phyloP scores from a whole-genome alignment of 2,329 filamentous ascomycete genomes.

The Escovopsis sp. region DNA sequence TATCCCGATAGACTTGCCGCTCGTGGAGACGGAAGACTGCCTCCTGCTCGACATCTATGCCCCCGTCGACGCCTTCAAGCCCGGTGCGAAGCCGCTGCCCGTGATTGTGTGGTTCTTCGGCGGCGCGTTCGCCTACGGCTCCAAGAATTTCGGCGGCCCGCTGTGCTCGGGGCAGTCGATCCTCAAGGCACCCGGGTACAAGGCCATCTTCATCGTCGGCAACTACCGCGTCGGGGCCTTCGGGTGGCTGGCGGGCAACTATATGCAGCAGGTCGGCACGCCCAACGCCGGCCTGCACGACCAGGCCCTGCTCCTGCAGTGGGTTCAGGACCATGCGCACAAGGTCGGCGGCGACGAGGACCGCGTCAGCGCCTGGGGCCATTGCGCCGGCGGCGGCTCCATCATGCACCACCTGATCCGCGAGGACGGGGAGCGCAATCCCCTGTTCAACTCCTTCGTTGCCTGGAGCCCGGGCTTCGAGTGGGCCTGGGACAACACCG shows the following conservation, averaged over 20 bases:
- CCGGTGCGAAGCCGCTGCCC: slow-evolving; percentile 22
- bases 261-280: slow-evolving; percentile 25
- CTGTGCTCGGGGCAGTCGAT: slow-evolving; percentile 23
- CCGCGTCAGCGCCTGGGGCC: slow-evolving; percentile 32
- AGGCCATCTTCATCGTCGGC: slow-evolving; percentile 29
- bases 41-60: slow-evolving; percentile 36
- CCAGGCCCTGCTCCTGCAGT: slow-evolving; percentile 30
- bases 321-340: slow-evolving; percentile 31
- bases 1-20: neutral
- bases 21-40: slow-evolving; percentile 26
- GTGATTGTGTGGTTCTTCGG: slow-evolving; percentile 33
- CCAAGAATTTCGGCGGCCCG: slow-evolving; percentile 21
- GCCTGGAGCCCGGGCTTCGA: slow-evolving; percentile 7
- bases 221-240: slow-evolving; percentile 36
- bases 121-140: slow-evolving; percentile 28
- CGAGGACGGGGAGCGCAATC: slow-evolving; percentile 26
- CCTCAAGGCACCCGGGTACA: slow-evolving; percentile 19
- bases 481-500: slow-evolving; percentile 7
- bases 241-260: slow-evolving; percentile 30
- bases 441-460: slow-evolving; percentile 20
- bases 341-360: slow-evolving; percentile 31
- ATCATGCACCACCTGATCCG: slow-evolving; percentile 35
- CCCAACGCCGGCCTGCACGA: slow-evolving; percentile 31
- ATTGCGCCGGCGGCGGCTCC: slow-evolving; percentile 35
- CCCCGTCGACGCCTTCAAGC: slow-evolving; percentile 24